Base-by-base conservation (phyloP, 345 rosid genomes). In the Populus deltoides region DNA sequence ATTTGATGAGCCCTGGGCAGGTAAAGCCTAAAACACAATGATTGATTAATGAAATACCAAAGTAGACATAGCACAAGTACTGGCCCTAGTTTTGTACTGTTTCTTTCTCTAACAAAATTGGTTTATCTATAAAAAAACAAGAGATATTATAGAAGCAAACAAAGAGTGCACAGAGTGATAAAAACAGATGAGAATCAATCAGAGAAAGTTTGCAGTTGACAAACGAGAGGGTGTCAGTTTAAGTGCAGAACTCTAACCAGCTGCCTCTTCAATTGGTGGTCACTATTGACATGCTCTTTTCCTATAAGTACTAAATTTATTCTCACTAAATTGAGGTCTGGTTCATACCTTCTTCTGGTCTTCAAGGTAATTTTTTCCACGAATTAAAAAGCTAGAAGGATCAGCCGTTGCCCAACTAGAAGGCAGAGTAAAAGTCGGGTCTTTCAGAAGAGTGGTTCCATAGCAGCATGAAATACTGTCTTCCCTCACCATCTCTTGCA, bases 321-420 rank as follows among this genome's bases (percentile, higher is more conserved):
- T 41, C 11, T 41, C 45, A 41, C 45, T 41, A 41, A 2, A 41
- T 10, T 41, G 45, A 66, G 70, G 66, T 55, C 63, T 68, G 70
- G 66, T 75, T 72, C 73, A 61, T 82, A 92, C 98, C 97, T 94
- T 94, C 78, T 82, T 89, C 73, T 88, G 90, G 86, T 93, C 98
- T 79, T 83, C 87, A 57, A 94, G 87, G 83, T 94, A 94, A 74
- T 80, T 94, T 76, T 91, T 81, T 72, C 97, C 97, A 31, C 98
- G 97, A 77, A 94, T 94, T 78, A 92, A 84, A 84, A 93, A 93
- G 62, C 90, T 88, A 53, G 97, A 89, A 18, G 97, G 94, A 78
- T 94, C 98, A 67, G 94, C 81, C 74, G 82, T 83, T 70, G 92
- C 83, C 95, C 98, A 94, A 81, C 93, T 94, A 84, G 91, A 91